These are phyloP conservation scores for Coemansia sp. DNA, from an alignment of 192 early-diverging fungal genomes.

Conservation along the genomic window DNA sequence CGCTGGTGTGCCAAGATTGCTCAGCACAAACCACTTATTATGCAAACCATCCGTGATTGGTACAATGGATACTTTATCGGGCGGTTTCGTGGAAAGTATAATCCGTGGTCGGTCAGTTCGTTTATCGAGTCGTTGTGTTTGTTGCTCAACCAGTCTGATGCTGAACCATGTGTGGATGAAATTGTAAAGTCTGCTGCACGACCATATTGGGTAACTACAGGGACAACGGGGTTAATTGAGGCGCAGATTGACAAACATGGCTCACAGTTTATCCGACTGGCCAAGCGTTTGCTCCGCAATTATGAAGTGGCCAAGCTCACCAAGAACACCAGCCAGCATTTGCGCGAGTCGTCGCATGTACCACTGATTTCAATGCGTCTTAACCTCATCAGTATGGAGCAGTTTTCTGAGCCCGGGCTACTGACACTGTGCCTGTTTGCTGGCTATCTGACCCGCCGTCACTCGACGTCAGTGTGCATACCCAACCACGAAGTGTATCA, in stretches of 20 bases:
- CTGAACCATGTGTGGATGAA: neutral
- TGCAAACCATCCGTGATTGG: conserved; percentile 21
- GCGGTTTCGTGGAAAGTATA: conserved; percentile 45
- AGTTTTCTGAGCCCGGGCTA: conserved; percentile 24
- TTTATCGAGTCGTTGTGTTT: conserved; percentile 31
- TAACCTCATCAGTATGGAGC: conserved; percentile 14
- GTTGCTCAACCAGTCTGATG: conserved; percentile 6
- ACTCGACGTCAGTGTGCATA: conserved; percentile 24
- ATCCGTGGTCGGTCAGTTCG: conserved; percentile 47
- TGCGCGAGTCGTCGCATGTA: conserved; percentile 2
- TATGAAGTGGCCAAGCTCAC: conserved; percentile 11
- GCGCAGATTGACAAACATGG: conserved; percentile 23
- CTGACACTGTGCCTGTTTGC: conserved; percentile 16
- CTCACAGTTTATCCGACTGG: conserved; percentile 9
- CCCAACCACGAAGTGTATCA: conserved; percentile 34
- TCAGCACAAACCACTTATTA: conserved; percentile 20
- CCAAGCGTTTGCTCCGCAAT: conserved; percentile 15
- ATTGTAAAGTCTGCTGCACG: conserved; percentile 13
- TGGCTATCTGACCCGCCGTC: conserved; percentile 15
- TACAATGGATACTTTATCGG: conserved; percentile 40
- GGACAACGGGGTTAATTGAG: conserved; percentile 23
- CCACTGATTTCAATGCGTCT: conserved; percentile 5
- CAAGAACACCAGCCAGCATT: neutral
- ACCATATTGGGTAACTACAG: conserved; percentile 32
- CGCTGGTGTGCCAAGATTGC: conserved; percentile 7